Evolutionary conservation across 805 yeast genomes (phyloP), one percentile per base, ranked within the genome.

Genomic region (Lipomyces chichibuensis): DNA sequence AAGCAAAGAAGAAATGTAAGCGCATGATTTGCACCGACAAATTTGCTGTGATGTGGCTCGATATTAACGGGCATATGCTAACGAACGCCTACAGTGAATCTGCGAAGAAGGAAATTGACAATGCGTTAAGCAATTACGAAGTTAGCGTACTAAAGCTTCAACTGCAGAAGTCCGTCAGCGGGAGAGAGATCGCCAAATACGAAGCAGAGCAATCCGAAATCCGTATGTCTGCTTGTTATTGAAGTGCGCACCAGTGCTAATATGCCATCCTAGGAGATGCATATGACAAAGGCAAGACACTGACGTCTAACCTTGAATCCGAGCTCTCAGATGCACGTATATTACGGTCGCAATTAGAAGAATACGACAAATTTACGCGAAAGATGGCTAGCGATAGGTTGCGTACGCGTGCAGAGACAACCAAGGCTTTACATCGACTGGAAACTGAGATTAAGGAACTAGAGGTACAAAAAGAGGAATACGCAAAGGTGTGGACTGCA

Each of bases 381-480:
- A 46, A 49, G 32, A 65, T 56, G 58, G 20, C 58, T 8, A 14
- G 35, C n/a, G 29, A 52, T 3, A 63, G 69, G 49, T 57, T 65
- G 14, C 56, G 35, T 14, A 58, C 77, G 6, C 68, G 78, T 49
- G 67, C 60, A 9, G 75, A 71, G 11, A 70, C 69, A 33, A 32
- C 11, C 27, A 33, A 59, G 23, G 57, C 61, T n/a, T 69, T 69
- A 53, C 71, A 63, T 14, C 57, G 66, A 8, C 62, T 76, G 35
- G 63, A 60, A 8, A 69, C 69, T 29, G 77, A 75, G 35, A 72
- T 75, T 13, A 61, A 33, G 14, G 75, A 71, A 57, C 66, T 76
- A 57, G 69, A 73, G 54, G 57, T 54, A 11, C 71, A 66, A 57
- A 65, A 64, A 58, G 62, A 57, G 8, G 63, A 62, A 29, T 64